Evolutionary conservation across 73 alveolate species (phyloP).

Genomic region (Paramecium pentaurelia): DNA sequence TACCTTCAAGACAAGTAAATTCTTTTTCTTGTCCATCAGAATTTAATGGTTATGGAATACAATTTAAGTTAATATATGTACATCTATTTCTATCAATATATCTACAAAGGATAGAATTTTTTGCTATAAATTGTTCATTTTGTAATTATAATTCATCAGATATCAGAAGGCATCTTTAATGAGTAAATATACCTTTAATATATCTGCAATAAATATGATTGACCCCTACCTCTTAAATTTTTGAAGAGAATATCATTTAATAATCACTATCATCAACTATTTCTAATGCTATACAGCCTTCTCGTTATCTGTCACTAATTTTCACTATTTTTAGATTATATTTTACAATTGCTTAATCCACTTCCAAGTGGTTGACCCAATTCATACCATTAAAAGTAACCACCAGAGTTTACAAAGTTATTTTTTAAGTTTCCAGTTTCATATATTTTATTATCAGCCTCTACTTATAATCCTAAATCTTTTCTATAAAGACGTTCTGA

Average conservation of each 20-base stretch:
- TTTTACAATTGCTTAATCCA: background rate
- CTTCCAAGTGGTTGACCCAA: background rate
- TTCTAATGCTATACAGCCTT: slow-evolving; percentile 41
- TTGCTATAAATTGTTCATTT: background rate
- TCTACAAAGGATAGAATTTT: background rate
- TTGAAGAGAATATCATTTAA: background rate
- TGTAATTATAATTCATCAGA: background rate
- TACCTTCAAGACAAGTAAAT: background rate
- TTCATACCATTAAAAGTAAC: background rate
- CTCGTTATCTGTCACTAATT: slow-evolving; percentile 5
- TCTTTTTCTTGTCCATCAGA: background rate
- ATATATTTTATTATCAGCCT: background rate
- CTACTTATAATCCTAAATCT: background rate
- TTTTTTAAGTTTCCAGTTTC: background rate
- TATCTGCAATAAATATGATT: slow-evolving; percentile 48
- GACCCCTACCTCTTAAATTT: background rate
- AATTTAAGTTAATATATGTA: background rate
- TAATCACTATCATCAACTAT: slow-evolving; percentile 19
- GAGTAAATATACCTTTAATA: background rate
- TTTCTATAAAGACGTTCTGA: background rate
- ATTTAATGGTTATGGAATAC: background rate
- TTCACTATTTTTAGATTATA: background rate
- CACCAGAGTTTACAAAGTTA: background rate
- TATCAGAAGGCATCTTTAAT: background rate
- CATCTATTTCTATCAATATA: background rate